A percentile compares a stretch with the other conserved stretches of the same genome.
phyloP scores from a whole-genome alignment of 495 filamentous ascomycete species.

The Penicillium cosmopolitanum region DNA sequence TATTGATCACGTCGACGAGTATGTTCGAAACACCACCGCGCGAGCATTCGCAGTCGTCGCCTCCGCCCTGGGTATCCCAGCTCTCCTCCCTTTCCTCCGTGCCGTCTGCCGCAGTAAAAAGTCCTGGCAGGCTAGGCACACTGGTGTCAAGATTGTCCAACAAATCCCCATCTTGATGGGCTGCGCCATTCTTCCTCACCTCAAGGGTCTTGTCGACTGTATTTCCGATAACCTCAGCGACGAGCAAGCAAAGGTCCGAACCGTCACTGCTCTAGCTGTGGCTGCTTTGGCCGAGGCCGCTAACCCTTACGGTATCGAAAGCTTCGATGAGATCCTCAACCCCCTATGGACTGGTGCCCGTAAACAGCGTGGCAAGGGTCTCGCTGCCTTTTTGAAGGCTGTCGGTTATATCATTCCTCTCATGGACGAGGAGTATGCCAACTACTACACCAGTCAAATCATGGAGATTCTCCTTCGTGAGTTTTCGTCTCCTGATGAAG shows the following conservation, averaged over 20 bases:
- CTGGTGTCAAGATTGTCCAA: slow-evolving; percentile 99
- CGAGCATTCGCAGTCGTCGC: slow-evolving; percentile 97
- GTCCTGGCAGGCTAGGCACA: slow-evolving; percentile 98
- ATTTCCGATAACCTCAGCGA: slow-evolving; percentile 95
- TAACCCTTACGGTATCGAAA: slow-evolving; percentile 98
- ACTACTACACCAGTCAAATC: slow-evolving; percentile 98
- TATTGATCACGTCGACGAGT: slow-evolving; percentile 98
- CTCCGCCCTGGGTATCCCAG: slow-evolving; percentile 93
- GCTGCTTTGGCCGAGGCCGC: slow-evolving; percentile 95
- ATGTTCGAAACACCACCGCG: slow-evolving; percentile 98
- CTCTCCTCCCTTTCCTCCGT: slow-evolving; percentile 90
- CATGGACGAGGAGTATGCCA: slow-evolving; percentile 99
- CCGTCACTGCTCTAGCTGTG: slow-evolving; percentile 92
- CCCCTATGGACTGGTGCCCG: slow-evolving; percentile 94
- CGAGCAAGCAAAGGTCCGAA: slow-evolving; percentile 96
- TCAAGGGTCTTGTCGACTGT: slow-evolving; percentile 95
- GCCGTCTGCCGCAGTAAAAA: slow-evolving; percentile 98
- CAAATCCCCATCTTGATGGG: slow-evolving; percentile 99
- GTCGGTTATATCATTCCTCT: slow-evolving; percentile 98
- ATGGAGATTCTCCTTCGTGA: slow-evolving; percentile 98
- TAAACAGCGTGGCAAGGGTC: slow-evolving; percentile 94
- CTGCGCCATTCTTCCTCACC: slow-evolving; percentile 92
- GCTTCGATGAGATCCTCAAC: slow-evolving; percentile 96
- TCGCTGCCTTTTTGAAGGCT: slow-evolving; percentile 95
- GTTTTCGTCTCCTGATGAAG: slow-evolving; percentile 95